Base-by-base conservation (phyloP, 2,329 filamentous ascomycete species). In the Hypoxylon sp. region DNA sequence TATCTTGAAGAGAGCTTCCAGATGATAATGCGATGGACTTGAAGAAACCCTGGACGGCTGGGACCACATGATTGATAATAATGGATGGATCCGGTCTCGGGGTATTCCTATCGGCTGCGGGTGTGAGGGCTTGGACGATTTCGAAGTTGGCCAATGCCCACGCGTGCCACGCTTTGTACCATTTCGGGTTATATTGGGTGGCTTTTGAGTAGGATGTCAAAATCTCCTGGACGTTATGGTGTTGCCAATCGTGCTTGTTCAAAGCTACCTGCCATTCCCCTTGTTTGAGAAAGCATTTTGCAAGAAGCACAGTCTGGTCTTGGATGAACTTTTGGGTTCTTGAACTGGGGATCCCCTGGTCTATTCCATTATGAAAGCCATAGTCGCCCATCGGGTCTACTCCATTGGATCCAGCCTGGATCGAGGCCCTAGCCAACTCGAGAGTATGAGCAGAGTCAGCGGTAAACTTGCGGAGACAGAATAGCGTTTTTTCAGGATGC, bases 121-220 rank as follows among this genome's bases (percentile, higher is more conserved):
- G 86, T 8, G 91, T 88, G 63, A 96, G 84, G 0, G 92, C 90
- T 74, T 96, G 97, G 39, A 98, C 94, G 63, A 99, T 96, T 81
- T 99, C 95, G 76, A 99, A 99, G 80, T 99, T 99, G 59, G 96
- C 95, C 70, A 99, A 82, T 10, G 96, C 97, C 95, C 96, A 99
- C 0, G 96, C 93, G 81, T 99, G 96, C 96, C 96, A 99, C 6
- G 97, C 96, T 82, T 99, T 99, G 84, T 99, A 99, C 89, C 95
- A 99, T 68, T 91, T 90, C 35, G 94, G 91, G 78, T 99, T 97
- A 81, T 97, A 98, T 65, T 93, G 91, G 1, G 96, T 99, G 1
- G 97, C 97, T 65, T 94, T 91, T 17, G 91, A 90, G 80, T 98
- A 99, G 1, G 96, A 94, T n/a, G 89, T 87, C 24, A 99, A 84